A percentile compares a stretch with the other conserved stretches of the same genome.
Conservation (phyloP, 805 yeast species). For the Cyberlindnera japonica region DNA sequence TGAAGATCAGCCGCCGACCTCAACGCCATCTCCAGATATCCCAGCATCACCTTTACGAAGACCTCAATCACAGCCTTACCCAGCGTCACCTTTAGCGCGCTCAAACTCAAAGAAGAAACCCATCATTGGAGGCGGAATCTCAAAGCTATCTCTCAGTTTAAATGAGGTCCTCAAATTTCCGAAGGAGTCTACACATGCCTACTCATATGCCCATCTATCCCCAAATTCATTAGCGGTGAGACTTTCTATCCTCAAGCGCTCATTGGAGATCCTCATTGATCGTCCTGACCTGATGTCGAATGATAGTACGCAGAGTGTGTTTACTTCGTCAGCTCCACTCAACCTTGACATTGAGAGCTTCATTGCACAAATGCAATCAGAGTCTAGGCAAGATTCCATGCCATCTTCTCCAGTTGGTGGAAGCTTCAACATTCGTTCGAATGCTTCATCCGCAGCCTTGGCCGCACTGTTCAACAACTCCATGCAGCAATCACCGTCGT, state of each 20-base stretch:
- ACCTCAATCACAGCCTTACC: conserved; percentile 9
- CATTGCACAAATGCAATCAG: conserved; percentile 23
- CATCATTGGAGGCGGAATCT: conserved; percentile 21
- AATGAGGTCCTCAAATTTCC: conserved; percentile 60
- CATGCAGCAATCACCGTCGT: conserved; percentile 1
- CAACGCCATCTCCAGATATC: neutral
- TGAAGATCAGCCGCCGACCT: conserved; percentile 16
- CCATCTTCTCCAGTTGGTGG: conserved; percentile 6
- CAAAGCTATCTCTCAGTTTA: conserved; percentile 30
- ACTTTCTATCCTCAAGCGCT: conserved; percentile 67
- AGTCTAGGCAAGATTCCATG: conserved; percentile 4
- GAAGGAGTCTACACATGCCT: conserved; percentile 77
- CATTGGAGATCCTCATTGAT: conserved; percentile 62
- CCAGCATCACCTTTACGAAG: conserved; percentile 3
- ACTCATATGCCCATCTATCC: conserved; percentile 77
- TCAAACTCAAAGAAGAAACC: conserved; percentile 11
- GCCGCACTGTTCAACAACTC: conserved; percentile 31
- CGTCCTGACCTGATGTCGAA: conserved; percentile 24
- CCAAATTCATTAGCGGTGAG: conserved; percentile 78
- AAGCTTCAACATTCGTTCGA: conserved; percentile 30
- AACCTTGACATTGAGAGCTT: conserved; percentile 27
- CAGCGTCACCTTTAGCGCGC: conserved; percentile 7
- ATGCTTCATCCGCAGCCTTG: conserved; percentile 39
- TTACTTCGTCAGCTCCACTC: conserved; percentile 11
- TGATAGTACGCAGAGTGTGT: conserved; percentile 4